These are phyloP conservation scores for Kodamaea sp. DNA, from an alignment of 1,139 yeast species.

Conservation along the genomic window DNA sequence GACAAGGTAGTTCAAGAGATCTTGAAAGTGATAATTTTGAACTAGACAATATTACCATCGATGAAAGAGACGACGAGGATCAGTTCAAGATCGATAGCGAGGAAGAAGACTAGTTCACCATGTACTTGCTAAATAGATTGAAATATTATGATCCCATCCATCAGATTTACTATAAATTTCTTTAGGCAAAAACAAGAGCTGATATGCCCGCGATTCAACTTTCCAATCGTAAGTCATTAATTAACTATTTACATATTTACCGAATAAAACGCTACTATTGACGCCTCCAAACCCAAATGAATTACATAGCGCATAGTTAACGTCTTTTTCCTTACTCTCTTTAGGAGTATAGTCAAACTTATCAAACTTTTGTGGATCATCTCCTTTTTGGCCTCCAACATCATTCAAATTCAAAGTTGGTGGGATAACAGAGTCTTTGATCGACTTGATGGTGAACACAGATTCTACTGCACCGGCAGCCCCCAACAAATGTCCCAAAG, in stretches of 20 bases:
- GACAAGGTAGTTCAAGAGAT: neutral
- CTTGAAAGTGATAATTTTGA: constrained; percentile 9
- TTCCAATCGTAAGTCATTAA: neutral
- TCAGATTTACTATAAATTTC: too few relatives aligned
- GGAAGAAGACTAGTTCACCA: constrained; percentile 12
- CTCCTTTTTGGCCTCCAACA: constrained; percentile 47
- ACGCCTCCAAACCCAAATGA: constrained; percentile 99
- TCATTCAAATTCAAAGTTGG: constrained; percentile 74
- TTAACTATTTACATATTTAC: constrained; percentile 20
- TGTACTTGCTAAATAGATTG: neutral
- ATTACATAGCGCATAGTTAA: constrained; percentile 72
- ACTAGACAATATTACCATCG: constrained; percentile 7
- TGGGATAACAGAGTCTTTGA: constrained; percentile 61
- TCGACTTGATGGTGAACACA: constrained; percentile 71
- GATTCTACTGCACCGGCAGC: constrained; percentile 97
- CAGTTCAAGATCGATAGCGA: constrained; percentile 22
- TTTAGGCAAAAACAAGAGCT: too few relatives aligned
- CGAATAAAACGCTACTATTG: constrained; percentile 68
- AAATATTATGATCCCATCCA: too few relatives aligned
- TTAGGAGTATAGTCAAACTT: constrained; percentile 64
- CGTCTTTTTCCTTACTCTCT: constrained; percentile 35
- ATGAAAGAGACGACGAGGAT: constrained; percentile 5
- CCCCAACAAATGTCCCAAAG: constrained; percentile 91
- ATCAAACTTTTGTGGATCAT: constrained; percentile 40
- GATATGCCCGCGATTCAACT: neutral